Percentiles rank a stretch among this genome's conserved stretches.
Evolutionary conservation across 208 protist species (phyloP).

Genomic region (Trypanosomatidae sp.): DNA sequence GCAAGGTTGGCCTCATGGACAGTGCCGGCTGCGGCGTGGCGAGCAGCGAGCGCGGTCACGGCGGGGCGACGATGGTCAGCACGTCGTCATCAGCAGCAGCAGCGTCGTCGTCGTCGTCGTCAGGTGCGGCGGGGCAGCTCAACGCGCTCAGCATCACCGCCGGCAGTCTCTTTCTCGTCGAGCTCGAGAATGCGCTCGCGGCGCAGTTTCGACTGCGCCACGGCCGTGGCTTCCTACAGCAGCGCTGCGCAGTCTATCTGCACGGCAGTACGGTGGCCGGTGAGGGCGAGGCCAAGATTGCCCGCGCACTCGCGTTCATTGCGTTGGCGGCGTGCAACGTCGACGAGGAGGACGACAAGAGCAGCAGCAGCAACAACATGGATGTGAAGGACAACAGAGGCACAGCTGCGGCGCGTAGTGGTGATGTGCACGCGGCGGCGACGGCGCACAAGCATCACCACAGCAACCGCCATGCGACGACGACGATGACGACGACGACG

Average conservation of each 20-base stretch:
- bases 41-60: not conserved
- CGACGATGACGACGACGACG: too few species aligned
- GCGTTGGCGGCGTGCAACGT: too few species aligned
- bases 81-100: conserved; percentile 3
- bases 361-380: conserved; percentile 1
- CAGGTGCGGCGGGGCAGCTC: too few species aligned
- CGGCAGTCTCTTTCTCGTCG: conserved; percentile 72
- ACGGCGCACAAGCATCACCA: not conserved
- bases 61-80: too few species aligned
- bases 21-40: not conserved
- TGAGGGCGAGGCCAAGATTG: conserved; percentile 78
- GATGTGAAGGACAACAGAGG: too few species aligned
- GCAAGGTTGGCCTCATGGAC: conserved; percentile 47
- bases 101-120: conserved; percentile 16
- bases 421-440: too few species aligned
- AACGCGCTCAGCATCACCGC: conserved; percentile 63
- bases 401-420: too few species aligned
- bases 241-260: conserved; percentile 48
- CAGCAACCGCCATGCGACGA: not conserved
- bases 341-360: too few species aligned
- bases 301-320: conserved; percentile 53
- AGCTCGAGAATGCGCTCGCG: conserved; percentile 76
- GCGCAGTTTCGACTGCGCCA: conserved; percentile 47
- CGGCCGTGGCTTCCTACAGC: conserved; percentile 43
- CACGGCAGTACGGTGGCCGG: conserved; percentile 66